A percentile compares a stretch with the other conserved stretches of the same genome.
These are phyloP conservation scores for Aspergillus pseudoterreus DNA, from an alignment of 2,329 filamentous ascomycete genomes.

Conservation along the genomic window DNA sequence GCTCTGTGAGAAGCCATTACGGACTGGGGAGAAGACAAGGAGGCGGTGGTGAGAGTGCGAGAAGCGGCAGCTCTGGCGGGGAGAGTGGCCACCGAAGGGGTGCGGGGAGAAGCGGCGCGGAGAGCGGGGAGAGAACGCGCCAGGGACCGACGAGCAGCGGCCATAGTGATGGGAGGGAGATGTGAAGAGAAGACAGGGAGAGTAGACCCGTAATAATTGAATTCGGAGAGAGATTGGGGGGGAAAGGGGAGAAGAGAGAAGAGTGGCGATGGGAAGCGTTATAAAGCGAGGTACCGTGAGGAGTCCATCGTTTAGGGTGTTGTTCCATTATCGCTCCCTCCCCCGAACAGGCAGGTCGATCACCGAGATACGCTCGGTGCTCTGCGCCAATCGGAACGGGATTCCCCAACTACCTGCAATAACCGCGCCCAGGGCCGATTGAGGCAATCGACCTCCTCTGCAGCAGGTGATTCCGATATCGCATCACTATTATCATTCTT, in stretches of 20 bases:
- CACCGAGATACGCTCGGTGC: not conserved
- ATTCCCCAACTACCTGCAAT: too few relatives aligned
- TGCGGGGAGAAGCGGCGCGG: constrained; percentile 35
- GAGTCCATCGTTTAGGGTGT: not conserved
- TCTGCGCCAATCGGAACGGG: not conserved
- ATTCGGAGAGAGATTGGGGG: not conserved
- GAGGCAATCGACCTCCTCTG: not conserved
- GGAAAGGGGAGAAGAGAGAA: not conserved
- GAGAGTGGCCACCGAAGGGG: constrained; percentile 18
- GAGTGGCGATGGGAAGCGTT: not conserved
- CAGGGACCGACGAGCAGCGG: constrained; percentile 33
- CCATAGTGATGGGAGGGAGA: constrained; percentile 24
- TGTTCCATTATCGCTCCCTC: too few relatives aligned
- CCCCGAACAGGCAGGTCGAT: not conserved
- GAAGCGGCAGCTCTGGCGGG: constrained; percentile 22
- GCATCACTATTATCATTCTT: too few relatives aligned
- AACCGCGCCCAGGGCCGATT: not conserved
- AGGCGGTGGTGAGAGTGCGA: constrained; percentile 22
- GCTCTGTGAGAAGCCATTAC: constrained; percentile 13
- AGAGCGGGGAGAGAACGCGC: constrained; percentile 37
- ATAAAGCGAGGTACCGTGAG: not conserved
- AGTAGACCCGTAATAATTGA: not conserved
- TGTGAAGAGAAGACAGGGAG: not conserved
- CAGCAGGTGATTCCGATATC: not conserved
- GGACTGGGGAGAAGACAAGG: constrained; percentile 18